Percentiles rank a stretch among this genome's conserved stretches.
Conservation (phyloP, 495 filamentous ascomycete genomes). For the Hypoxylon crocopeplum region DNA sequence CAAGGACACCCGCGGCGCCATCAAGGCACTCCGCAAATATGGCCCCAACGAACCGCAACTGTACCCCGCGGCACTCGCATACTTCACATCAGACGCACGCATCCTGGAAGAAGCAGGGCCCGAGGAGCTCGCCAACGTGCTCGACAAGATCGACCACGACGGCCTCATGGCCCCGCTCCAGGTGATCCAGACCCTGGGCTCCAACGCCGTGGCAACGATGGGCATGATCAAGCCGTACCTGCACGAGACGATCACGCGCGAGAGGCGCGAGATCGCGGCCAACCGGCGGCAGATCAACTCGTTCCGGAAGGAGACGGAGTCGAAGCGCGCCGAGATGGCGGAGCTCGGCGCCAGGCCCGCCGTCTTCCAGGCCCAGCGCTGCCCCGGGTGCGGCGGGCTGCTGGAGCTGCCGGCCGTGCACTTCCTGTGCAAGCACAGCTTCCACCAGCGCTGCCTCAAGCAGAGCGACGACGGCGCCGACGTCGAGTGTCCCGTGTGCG, state of each 20-base stretch:
- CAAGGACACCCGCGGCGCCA: slow-evolving; percentile 88
- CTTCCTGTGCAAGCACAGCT: slow-evolving; percentile 95
- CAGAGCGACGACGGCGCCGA: slow-evolving; percentile 56
- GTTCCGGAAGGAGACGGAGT: slow-evolving; percentile 84
- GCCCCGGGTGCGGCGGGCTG: slow-evolving; percentile 73
- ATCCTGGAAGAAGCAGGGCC: slow-evolving; percentile 87
- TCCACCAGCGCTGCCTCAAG: slow-evolving; percentile 85
- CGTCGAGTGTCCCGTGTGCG: slow-evolving; percentile 85
- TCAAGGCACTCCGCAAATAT: slow-evolving; percentile 88
- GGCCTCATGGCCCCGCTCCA: slow-evolving; percentile 95
- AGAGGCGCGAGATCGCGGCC: slow-evolving; percentile 80
- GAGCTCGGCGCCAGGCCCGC: slow-evolving; percentile 78
- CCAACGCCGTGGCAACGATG: slow-evolving; percentile 82
- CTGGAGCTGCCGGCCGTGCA: slow-evolving; percentile 90
- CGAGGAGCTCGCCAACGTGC: slow-evolving; percentile 77
- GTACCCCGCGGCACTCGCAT: slow-evolving; percentile 90
- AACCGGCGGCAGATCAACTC: slow-evolving; percentile 84
- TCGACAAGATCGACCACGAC: slow-evolving; percentile 86
- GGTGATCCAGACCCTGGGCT: slow-evolving; percentile 85
- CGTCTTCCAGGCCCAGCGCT: slow-evolving; percentile 90
- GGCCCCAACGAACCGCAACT: slow-evolving; percentile 90
- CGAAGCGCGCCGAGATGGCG: slow-evolving; percentile 76
- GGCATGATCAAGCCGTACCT: slow-evolving; percentile 96
- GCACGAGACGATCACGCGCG: slow-evolving; percentile 82
- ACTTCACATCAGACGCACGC: slow-evolving; percentile 84